Evolutionary conservation across 148 eudicot genomes (phyloP), one percentile per base, ranked within the genome.

Genomic region (Vaccinium myrtillus): DNA sequence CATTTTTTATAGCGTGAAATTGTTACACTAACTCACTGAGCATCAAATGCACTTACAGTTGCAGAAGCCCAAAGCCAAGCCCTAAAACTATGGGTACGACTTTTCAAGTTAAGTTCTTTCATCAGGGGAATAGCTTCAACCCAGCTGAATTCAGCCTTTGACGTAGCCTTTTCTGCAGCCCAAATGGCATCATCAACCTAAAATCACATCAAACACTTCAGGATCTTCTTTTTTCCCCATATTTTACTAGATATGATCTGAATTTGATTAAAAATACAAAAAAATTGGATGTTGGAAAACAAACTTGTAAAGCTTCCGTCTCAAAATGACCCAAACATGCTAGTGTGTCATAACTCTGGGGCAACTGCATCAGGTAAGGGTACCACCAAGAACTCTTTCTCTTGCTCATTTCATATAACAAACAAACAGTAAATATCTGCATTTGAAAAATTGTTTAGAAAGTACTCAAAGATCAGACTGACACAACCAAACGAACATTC

Each of bases 31-130:
- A 69, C 75, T 81, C 21, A 69, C 61, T 50, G 32, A 71, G 77
- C 84, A 77, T 36, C 55, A 30, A 67, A 75, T 43, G 32, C 67
- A 84, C 96, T 94, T 85, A 97, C 99, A 78, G 92, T 94, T 84
- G 94, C 95, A 85, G 93, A 91, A 87, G 99, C 96, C 99, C 99
- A 97, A 49, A 94, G 89, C 99, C 99, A 97, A 23, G 98, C 98
- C 89, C 87, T 92, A 75, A 95, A 90, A 81, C 90, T 90, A 80
- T 61, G 82, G 73, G 93, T 85, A 61, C 84, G 92, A 87, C 89
- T 88, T 83, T 91, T 94, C 87, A 97, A 81, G 65, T 87, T 84
- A 65, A 97, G 89, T 70, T 90, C 92, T 77, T 87, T 63, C 92
- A 97, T 88, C 75, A 97, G 67, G 18, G 87, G 23, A 82, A 80